Evolutionary conservation across 2,329 filamentous ascomycete genomes (phyloP), one percentile per base, ranked within the genome.

Genomic region (Immersiporthe knoxdaviesiana): DNA sequence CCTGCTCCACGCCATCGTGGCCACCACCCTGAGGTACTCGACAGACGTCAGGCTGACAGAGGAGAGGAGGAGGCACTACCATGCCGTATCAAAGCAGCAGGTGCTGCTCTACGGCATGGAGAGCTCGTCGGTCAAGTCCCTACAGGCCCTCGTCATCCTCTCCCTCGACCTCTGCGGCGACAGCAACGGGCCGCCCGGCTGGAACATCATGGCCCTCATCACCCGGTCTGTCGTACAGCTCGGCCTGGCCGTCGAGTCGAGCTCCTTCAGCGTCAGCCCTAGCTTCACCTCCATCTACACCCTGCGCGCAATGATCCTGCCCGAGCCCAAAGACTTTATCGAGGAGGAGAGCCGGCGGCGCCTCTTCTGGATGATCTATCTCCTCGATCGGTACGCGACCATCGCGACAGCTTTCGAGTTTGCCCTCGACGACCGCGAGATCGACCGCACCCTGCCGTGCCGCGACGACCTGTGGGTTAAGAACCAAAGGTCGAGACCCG

Each of bases 371-470:
- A 95, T 97, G 90, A 90, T 97, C 14, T 97, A 97, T 76, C 81
- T 97, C 16, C 84, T 97, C 7, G 94, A 97, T 77, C 87, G 94
- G 63, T 97, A 97, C 76, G 93, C 93, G 0, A 97, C 94, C 0
- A 90, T 97, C 68, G 91, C 93, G 0, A 97, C 94, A 0, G 93
- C 94, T 0, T 97, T 97, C 74, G 93, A 97, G 74, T 97, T 97
- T 77, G 92, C 93, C 0, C 81, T 97, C 24, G 91, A 95, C 73
- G 93, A 97, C 75, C 92, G 91, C 76, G 94, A 97, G 75, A 95
- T 97, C 59, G 94, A 97, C 76, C 88, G 94, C 32, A 92, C 89
- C 63, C 82, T 97, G 10, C 94, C 94, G 1, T 97, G 94, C 75
- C 90, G 93, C 56, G 93, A 97, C 73, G 92, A 97, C 74, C 83